Percentiles rank a stretch among this genome's conserved stretches.
Conservation (phyloP, 495 filamentous ascomycete genomes). For the Talaromyces proteolyticus region DNA sequence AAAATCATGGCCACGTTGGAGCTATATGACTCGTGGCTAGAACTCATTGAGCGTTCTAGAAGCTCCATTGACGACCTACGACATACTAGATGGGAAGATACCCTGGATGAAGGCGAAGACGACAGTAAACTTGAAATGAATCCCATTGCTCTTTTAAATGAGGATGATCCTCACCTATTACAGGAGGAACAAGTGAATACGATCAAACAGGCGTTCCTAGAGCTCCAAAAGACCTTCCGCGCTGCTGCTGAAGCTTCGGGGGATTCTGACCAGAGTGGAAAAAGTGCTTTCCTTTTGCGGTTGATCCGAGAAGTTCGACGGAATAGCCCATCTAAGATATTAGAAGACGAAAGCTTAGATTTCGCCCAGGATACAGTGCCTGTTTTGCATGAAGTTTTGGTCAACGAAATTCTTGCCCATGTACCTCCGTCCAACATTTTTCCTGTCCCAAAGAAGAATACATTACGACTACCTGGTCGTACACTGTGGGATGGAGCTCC, state of each 20-base stretch:
- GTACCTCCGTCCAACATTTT: conserved; percentile 8
- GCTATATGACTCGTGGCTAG: conserved; percentile 63
- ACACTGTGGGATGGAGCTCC: conserved; percentile 76
- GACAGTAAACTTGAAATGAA: conserved; percentile 63
- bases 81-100: conserved; percentile 67
- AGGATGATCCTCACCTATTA: conserved; percentile 64
- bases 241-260: conserved; percentile 36
- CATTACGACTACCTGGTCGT: conserved; percentile 31
- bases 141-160: conserved; percentile 56
- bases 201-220: conserved; percentile 49
- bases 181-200: conserved; percentile 53
- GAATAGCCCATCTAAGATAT: conserved; percentile 47
- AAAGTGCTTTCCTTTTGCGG: conserved; percentile 69
- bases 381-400: conserved; percentile 51
- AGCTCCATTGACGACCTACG: conserved; percentile 60
- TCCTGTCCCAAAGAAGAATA: conserved; percentile 7
- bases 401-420: conserved; percentile 21
- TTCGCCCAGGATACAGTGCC: conserved; percentile 43
- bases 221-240: conserved; percentile 51
- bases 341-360: conserved; percentile 26
- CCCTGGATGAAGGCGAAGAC: conserved; percentile 65
- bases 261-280: conserved; percentile 36
- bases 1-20: conserved; percentile 52
- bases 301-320: conserved; percentile 68
- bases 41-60: conserved; percentile 53